These are phyloP conservation scores for Fusarium transvaalense DNA, from an alignment of 2,329 filamentous ascomycete genomes.

Conservation along the genomic window DNA sequence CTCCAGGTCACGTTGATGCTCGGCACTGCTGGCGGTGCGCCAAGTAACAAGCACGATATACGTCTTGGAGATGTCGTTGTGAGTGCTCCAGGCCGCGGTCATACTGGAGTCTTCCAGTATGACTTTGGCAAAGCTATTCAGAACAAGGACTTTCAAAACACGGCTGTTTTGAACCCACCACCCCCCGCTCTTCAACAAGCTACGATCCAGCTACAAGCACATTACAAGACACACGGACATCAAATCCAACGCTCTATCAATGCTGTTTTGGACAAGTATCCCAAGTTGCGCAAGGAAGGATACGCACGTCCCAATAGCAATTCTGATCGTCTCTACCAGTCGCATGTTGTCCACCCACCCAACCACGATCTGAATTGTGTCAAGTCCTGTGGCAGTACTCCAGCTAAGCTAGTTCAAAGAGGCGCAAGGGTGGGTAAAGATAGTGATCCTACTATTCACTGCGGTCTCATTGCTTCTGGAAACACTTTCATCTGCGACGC, in stretches of 20 bases:
- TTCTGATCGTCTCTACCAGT: not conserved
- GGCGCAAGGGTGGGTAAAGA: not conserved
- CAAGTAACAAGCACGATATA: not conserved
- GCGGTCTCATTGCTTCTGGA: not conserved
- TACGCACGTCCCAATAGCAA: not conserved
- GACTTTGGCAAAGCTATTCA: not conserved
- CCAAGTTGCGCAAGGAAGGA: not conserved
- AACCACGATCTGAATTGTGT: not conserved
- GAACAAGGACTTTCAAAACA: not conserved
- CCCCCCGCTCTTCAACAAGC: not conserved
- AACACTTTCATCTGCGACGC: not conserved
- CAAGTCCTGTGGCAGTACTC: not conserved
- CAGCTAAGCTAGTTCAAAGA: not conserved
- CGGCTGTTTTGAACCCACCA: not conserved
- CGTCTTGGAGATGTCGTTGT: not conserved
- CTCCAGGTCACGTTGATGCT: not conserved
- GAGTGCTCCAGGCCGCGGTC: not conserved
- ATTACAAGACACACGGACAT: not conserved
- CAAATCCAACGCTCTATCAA: not conserved
- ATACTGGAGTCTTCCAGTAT: not conserved
- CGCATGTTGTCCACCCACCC: not conserved
- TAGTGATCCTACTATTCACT: not conserved
- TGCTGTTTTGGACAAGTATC: not conserved
- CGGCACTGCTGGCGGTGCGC: not conserved
- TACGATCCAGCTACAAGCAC: not conserved